Evolutionary conservation across 495 filamentous ascomycete species (phyloP).

Genomic region (Podospora pseudopauciseta): DNA sequence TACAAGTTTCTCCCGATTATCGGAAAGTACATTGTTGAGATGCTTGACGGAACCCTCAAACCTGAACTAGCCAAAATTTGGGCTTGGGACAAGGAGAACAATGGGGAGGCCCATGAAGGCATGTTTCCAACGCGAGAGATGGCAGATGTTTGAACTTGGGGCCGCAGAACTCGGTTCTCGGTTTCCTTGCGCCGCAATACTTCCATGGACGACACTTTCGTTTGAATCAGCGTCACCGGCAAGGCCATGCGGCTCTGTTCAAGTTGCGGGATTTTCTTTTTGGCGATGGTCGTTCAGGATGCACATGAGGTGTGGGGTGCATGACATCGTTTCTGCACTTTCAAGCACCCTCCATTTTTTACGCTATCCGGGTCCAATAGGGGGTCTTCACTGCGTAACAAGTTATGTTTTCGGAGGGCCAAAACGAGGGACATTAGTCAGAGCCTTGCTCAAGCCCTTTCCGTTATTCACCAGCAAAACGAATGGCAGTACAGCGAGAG

Average conservation of each 20-base stretch:
- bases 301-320: not conserved
- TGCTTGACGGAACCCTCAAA: constrained; percentile 48
- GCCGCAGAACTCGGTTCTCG: not conserved
- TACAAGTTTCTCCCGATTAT: constrained; percentile 58
- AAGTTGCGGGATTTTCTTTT: not conserved
- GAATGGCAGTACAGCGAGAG: not conserved
- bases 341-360: not conserved
- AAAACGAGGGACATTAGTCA: not conserved
- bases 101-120: not conserved
- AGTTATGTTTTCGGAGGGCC: not conserved
- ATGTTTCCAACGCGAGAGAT: not conserved
- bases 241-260: not conserved
- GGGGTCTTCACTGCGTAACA: not conserved
- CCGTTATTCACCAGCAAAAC: not conserved
- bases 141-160: not conserved
- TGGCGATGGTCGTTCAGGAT: not conserved
- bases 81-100: constrained; percentile 45
- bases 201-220: no score
- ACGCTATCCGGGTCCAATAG: not conserved
- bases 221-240: no score
- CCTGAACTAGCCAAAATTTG: constrained; percentile 42
- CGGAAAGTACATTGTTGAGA: constrained; percentile 54
- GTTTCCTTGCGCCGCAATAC: not conserved
- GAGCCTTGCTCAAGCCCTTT: not conserved
- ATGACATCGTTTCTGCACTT: not conserved